Percentiles rank a stretch among this genome's conserved stretches.
These are phyloP conservation scores for Inga leiocalycina DNA, from an alignment of 306 rosid species.

Conservation along the genomic window DNA sequence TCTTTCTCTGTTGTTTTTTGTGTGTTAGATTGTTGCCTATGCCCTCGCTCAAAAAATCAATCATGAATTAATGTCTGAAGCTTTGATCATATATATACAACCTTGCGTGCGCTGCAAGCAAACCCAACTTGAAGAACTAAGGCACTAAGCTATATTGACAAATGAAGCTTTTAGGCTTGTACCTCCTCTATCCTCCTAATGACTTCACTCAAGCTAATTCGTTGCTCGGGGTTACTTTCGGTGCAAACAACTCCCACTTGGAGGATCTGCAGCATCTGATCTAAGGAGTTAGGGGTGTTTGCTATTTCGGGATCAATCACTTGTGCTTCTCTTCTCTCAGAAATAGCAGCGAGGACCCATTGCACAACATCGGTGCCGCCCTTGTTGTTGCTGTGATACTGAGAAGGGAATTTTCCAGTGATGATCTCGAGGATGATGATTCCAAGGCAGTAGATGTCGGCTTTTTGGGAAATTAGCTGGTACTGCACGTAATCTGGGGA, in stretches of 20 bases:
- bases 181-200: constrained; percentile 78
- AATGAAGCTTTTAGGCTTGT: constrained; percentile 25
- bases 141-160: background rate
- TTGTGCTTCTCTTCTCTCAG: constrained; percentile 56
- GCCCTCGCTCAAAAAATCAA: constrained; percentile 2
- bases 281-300: constrained; percentile 12
- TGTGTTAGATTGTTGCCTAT: background rate
- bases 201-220: constrained; percentile 73
- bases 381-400: constrained; percentile 73
- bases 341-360: constrained; percentile 55
- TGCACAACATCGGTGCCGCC: constrained; percentile 87
- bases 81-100: background rate
- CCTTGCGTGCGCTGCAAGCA: background rate
- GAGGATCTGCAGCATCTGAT: constrained; percentile 60
- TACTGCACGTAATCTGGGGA: constrained; percentile 58
- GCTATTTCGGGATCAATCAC: constrained; percentile 70
- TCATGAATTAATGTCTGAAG: constrained; percentile 13
- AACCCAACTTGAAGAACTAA: background rate
- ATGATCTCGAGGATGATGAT: constrained; percentile 79
- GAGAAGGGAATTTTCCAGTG: constrained; percentile 83
- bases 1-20: background rate
- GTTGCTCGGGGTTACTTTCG: constrained; percentile 49
- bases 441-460: constrained; percentile 92
- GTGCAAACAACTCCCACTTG: constrained; percentile 73
- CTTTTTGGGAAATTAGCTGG: constrained; percentile 64